Base-by-base conservation (phyloP, 2,329 filamentous ascomycete species). In the Trichoderma harzianum region DNA sequence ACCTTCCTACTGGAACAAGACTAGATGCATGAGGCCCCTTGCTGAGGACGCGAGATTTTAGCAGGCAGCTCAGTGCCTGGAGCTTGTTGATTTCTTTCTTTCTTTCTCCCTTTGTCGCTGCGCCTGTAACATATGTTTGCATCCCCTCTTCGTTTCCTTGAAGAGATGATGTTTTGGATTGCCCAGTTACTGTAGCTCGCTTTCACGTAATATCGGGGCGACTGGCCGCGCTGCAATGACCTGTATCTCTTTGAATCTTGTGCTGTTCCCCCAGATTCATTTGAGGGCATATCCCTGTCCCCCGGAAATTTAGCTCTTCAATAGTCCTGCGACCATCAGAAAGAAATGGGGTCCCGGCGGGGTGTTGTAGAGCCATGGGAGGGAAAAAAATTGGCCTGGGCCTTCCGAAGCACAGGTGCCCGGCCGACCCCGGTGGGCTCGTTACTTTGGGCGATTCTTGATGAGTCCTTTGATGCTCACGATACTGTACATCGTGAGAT, bases 291-390 rank as follows among this genome's bases (percentile, higher is more conserved):
- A 69, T n/a, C 69, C 69, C 53, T 71, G 69, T 71, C 69, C 47
- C 67, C 65, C 43, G 73, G 72, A 74, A 72, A 73, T 73, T 74
- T 74, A 73, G 69, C 69, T 58, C 72, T 61, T 30, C 71, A 70
- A 67, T 74, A 73, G 73, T 73, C 61, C 73, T 55, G 64, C 68
- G 66, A 61, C 69, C 72, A 66, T 73, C 51, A 61, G 36, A 34
- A 60, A 21, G 60, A 39, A 72, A 67, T 63, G 67, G 69, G 18
- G 51, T 63, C 43, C n/a, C 32, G 34, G 61, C 36, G 60, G 68
- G 64, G 65, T 61, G 55, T 60, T 53, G 36, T 32, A 58, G 55
- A 57, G 53, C 61, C 28, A 51, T 61, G 68, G 60, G 34, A 55
- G 55, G 68, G 47, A 28, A 55, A 47, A 61, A 51, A 61, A 34